phyloP scores from a whole-genome alignment of 768 basidiomycete genomes.

The Leccinum subgranulosum region DNA sequence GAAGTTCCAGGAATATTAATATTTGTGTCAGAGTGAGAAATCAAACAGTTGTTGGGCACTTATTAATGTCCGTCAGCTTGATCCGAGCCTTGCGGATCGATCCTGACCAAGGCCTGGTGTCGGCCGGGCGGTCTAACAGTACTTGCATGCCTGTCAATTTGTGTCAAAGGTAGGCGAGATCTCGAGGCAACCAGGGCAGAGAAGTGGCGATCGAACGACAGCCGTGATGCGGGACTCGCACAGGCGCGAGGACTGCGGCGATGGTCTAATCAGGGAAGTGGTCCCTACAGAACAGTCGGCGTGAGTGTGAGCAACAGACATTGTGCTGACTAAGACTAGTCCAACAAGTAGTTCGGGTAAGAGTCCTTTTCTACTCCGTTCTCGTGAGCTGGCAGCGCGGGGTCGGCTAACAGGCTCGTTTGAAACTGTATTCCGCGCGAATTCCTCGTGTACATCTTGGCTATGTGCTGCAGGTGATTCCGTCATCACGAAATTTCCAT shows the following conservation, averaged over 20 bases:
- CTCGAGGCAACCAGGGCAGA: neutral
- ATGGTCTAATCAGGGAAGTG: neutral
- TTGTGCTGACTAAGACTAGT: conserved; percentile 2
- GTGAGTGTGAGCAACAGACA: neutral
- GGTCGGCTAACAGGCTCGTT: conserved; percentile 12
- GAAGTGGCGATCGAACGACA: conserved; percentile 1
- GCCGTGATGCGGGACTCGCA: neutral
- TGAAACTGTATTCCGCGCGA: conserved; percentile 14
- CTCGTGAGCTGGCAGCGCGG: neutral
- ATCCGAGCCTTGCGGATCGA: conserved; percentile 2
- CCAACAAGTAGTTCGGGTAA: conserved; percentile 1
- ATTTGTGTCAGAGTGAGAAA: neutral
- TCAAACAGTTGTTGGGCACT: neutral
- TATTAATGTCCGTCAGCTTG: neutral
- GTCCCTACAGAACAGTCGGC: neutral
- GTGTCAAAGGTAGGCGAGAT: neutral
- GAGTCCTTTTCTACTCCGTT: conserved; percentile 6
- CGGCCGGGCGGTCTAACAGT: neutral
- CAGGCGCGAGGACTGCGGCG: conserved; percentile 7
- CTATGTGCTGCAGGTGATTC: conserved; percentile 10
- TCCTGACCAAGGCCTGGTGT: neutral
- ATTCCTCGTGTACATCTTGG: conserved; percentile 20
- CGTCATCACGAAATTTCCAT: conserved; percentile 14
- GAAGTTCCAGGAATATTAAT: neutral
- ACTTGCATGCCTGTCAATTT: neutral